Base-by-base conservation (phyloP, 768 basidiomycete species). In the Suillus hirtellus region DNA sequence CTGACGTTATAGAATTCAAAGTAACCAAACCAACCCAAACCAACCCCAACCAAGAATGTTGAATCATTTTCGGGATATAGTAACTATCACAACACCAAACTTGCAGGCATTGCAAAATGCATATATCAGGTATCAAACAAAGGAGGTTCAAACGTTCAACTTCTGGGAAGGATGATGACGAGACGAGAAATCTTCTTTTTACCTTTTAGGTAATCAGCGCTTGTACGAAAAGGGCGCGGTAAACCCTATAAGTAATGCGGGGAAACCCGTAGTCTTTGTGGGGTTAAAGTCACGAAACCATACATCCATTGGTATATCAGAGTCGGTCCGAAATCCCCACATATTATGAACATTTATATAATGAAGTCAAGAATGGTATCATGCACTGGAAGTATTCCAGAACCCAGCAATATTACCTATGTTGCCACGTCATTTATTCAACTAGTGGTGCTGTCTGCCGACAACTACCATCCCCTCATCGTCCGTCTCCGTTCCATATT, bases 391-490 rank as follows among this genome's bases (percentile, higher is more conserved):
- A 12, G 21, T 31, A 12, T 59, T 47, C 24, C 43, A 21, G 52
- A 37, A 55, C 44, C 27, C 3, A 31, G 24, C 24, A 15, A 34
- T 35, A 55, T 60, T 55, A 60, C 52, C 43, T 59, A 9, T 31
- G 31, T 31, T 31, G 31, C 31, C 31, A 31, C 31, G 31, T 31
- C 31, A 31, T 31, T 31, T 31, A 31, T 31, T 31, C 35, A 37
- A 37, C 35, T 66, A 75, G 59, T 67, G 34, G 9, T 61, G 61
- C 11, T 90, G 90, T 63, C 87, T 82, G 46, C 86, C 88, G 59
- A 93, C 86, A 35, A 93, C 72, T 63, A 93, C 84, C 87, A 93
- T 88, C 7, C 89, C 92, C 69, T 93, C 92, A 63, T 94, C 92
- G 71, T 94, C 92, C 44, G 91, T 93, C 68, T 92, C 90, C 27